Evolutionary conservation across 208 protist genomes (phyloP).

Genomic region (Strigomonas galati): DNA sequence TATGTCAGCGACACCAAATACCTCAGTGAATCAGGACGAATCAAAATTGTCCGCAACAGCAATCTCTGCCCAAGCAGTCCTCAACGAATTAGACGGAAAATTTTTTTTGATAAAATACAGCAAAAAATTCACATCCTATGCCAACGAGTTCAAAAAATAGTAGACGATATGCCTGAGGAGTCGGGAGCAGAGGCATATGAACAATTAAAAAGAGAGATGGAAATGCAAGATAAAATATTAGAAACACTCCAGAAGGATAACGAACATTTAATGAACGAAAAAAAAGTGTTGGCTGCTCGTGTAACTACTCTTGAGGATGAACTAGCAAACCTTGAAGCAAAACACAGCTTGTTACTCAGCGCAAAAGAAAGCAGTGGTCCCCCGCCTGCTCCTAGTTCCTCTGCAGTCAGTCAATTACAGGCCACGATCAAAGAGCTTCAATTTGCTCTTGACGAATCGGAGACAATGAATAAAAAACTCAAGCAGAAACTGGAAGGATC

Average conservation of each 20-base stretch:
- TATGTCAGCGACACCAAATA: too few species aligned
- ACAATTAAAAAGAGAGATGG: constrained; percentile 40
- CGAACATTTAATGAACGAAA: constrained; percentile 41
- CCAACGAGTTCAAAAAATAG: too few species aligned
- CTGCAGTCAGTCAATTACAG: constrained; percentile 14
- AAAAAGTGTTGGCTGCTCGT: constrained; percentile 30
- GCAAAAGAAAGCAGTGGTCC: constrained; percentile 16
- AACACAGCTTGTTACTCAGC: constrained; percentile 60
- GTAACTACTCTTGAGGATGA: constrained; percentile 43
- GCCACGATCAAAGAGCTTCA: constrained; percentile 27
- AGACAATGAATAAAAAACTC: constrained; percentile 17
- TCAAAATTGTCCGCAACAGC: too few species aligned
- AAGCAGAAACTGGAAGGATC: constrained; percentile 14
- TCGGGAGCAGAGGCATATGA: constrained; percentile 17
- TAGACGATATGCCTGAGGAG: too few species aligned
- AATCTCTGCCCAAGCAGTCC: too few species aligned
- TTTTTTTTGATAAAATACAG: too few species aligned
- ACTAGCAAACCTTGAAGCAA: constrained; percentile 59
- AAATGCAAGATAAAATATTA: constrained; percentile 72
- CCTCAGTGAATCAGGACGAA: too few species aligned
- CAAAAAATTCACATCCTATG: too few species aligned
- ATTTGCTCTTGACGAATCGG: constrained; percentile 26
- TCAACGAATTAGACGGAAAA: too few species aligned
- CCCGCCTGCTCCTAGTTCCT: constrained; percentile 3
- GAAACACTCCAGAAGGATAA: constrained; percentile 70